Conservation (phyloP, 106 monocot genomes). For the Allium sativum region DNA sequence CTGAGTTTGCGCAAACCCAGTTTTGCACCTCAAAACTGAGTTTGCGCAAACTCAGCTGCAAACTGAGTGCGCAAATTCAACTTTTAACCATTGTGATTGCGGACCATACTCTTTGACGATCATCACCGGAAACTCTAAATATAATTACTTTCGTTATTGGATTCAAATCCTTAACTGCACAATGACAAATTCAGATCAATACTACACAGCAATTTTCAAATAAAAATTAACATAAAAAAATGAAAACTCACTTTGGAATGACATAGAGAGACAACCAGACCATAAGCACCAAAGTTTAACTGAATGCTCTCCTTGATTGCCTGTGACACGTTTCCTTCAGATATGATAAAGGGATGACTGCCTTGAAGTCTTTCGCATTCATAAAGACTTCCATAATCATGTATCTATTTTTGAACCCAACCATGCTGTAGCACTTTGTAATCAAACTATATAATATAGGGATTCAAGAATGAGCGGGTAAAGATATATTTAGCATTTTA, state of each 20-base stretch:
- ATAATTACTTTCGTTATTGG: conserved; percentile 61
- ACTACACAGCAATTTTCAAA: not conserved
- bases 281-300: conserved; percentile 80
- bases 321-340: conserved; percentile 41
- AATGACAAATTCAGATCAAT: not conserved
- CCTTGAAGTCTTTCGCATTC: conserved; percentile 35
- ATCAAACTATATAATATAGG: conserved; percentile 5
- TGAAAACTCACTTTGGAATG: conserved; percentile 56
- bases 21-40: too few relatives aligned
- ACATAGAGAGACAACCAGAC: conserved; percentile 64
- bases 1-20: too few relatives aligned
- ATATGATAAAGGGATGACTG: conserved; percentile 47
- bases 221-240: not conserved
- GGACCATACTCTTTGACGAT: conserved; percentile 73
- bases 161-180: conserved; percentile 83
- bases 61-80: too few relatives aligned
- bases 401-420: conserved; percentile 83
- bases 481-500: too few relatives aligned
- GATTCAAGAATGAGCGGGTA: too few relatives aligned
- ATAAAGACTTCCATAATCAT: conserved; percentile 76
- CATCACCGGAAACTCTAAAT: conserved; percentile 56
- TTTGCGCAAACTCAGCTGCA: too few relatives aligned
- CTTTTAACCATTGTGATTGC: conserved; percentile 86
- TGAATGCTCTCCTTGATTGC: conserved; percentile 80
- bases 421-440: conserved; percentile 30